phyloP scores from a whole-genome alignment of 176 grass and related monocot species.

The Tillandsia fasciculata region DNA sequence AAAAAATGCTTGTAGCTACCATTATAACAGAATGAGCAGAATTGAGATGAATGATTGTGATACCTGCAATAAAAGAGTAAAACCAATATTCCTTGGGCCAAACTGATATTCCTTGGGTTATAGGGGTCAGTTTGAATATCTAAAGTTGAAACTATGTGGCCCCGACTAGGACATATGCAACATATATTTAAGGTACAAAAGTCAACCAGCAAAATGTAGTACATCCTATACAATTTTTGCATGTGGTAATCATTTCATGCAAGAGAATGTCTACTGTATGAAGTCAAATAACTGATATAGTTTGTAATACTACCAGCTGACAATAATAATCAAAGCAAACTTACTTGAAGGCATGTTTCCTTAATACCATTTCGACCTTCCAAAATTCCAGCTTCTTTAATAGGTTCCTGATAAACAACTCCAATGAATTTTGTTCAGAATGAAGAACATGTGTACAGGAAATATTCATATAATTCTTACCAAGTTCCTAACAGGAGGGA shows the following conservation, averaged over 20 bases:
- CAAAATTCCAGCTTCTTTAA: conserved; percentile 99
- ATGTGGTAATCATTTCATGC: no score
- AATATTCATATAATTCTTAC: conserved; percentile 39
- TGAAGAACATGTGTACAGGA: neutral
- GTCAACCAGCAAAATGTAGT: neutral
- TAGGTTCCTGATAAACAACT: conserved; percentile 71
- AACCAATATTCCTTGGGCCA: no score
- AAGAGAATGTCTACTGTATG: no score
- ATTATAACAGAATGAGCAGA: no score
- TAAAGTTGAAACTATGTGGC: no score
- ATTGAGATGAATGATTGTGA: no score
- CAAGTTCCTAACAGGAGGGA: conserved; percentile 89
- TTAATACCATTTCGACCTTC: conserved; percentile 99
- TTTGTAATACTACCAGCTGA: neutral
- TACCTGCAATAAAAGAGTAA: no score
- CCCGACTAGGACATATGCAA: neutral
- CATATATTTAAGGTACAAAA: neutral
- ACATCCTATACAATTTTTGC: neutral
- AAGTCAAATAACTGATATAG: conserved; percentile 7
- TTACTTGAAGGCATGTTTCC: conserved; percentile 97
- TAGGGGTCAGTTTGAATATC: no score
- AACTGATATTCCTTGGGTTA: no score
- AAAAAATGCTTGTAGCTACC: no score
- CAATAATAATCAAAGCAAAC: neutral
- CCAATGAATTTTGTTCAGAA: conserved; percentile 19